Evolutionary conservation across 2,329 filamentous ascomycete genomes (phyloP), one percentile per base, ranked within the genome.

Genomic region (Tolypocladium capitatum): DNA sequence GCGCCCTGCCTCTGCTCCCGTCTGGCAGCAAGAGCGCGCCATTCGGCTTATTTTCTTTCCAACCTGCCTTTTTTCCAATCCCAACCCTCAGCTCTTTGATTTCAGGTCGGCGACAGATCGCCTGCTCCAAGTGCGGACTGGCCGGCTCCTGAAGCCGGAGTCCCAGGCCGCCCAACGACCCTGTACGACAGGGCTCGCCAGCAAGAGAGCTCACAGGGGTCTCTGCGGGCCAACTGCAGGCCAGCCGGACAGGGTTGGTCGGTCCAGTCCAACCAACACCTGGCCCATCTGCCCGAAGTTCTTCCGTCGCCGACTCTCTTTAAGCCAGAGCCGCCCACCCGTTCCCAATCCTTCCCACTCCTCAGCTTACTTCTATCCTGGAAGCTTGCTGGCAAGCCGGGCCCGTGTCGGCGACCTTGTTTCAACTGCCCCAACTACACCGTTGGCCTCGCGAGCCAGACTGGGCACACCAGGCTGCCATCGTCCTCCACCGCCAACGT

Each of bases 251-350:
- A 44, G 49, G 49, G 40, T 41, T 46, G 46, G 45, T 28, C 24
- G 3, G 3, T 27, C 32, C 45, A 30, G 48, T 48, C 46, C 47
- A 47, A 43, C 49, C n/a, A n/a, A 32, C 41, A n/a, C 41, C 35
- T 40, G 3, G 30, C 34, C 40, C 36, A 34, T 46, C 48, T 43
- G 53, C 57, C 52, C 50, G 46, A 36, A 58, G 51, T 51, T 57
- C 54, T 53, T 52, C 49, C 53, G 55, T 51, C 49, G 48, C 52
- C 48, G 50, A 55, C 52, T 52, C 55, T 57, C 63, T 62, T 60
- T 62, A 59, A 60, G 58, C 57, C 58, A 55, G 27, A 44, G 54
- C 55, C 56, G 55, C 57, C 59, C 60, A 58, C 62, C 60, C 53
- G 51, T 52, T 50, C 43, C 48, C 41, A 47, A 46, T 47, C 45